Base-by-base conservation (phyloP, 2,329 filamentous ascomycete species). In the Exophiala sp. region DNA sequence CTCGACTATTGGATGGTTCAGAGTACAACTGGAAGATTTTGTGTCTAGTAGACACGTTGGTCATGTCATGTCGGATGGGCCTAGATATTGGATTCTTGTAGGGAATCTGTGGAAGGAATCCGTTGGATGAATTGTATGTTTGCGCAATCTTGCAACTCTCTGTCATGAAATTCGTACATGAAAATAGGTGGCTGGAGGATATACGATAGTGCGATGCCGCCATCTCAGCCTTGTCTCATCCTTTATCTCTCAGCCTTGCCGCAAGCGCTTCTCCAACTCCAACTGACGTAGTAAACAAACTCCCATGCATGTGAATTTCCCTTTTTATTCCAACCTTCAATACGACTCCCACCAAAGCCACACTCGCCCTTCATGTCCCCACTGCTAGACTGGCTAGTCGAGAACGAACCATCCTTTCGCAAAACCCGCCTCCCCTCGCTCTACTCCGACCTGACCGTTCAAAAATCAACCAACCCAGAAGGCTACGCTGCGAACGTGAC, bases 371-470 rank as follows among this genome's bases (percentile, higher is more conserved):
- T 40, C 43, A 59, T 61, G 54, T 52, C 60, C 12, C 18, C 53
- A 12, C 55, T 62, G 11, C 38, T 65, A 12, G 54, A 63, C 35
- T 65, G 57, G 54, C 61, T 65, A 11, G 45, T 64, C 12, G 56
- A 62, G 24, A 39, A 65, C 43, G 63, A 64, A 51, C 58, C 62
- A 21, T 57, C 50, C 35, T 65, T 65, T 46, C 61, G 63, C 49
- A 57, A 86, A 73, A 81, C 85, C 59, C 88, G 91, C 46, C 79
- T 96, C 10, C 85, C 89, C 10, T 91, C 90, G 4, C 83, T 96
- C 42, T 96, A 95, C 73, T 91, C 90, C 44, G 91, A 96, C 69
- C 95, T 96, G 67, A 78, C 83, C 35, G 72, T 82, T 4, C 89
- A 92, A 62, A 80, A 80, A 64, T 82, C 80, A 36, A 82, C 88